Evolutionary conservation across 1,284 basidiomycete species (phyloP).

Genomic region (Boletus chippewaensis): DNA sequence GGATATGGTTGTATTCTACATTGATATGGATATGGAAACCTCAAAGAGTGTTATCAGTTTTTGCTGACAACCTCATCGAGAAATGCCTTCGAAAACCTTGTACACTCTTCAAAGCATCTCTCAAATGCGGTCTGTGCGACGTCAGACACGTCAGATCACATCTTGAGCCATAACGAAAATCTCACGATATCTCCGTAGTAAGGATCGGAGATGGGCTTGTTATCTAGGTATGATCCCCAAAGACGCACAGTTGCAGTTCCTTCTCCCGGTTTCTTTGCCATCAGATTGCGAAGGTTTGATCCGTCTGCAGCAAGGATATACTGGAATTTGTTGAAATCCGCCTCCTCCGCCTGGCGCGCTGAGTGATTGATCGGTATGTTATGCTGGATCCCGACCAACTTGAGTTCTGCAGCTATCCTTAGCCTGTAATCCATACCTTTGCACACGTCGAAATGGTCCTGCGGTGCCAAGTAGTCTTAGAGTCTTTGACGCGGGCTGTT

Average conservation of each 20-base stretch:
- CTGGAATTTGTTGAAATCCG: constrained; percentile 60
- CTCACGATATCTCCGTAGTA: constrained; percentile 67
- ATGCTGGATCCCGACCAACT: constrained; percentile 36
- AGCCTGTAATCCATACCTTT: constrained; percentile 39
- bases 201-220: constrained; percentile 60
- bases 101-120: constrained; percentile 57
- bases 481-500: not conserved
- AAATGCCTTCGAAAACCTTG: constrained; percentile 65
- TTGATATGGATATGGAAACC: constrained; percentile 1
- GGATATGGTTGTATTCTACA: constrained; percentile 9
- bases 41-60: constrained; percentile 16
- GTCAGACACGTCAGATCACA: not conserved
- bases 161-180: not conserved
- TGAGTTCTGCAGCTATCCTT: not conserved
- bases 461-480: not conserved
- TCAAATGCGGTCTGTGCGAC: constrained; percentile 44
- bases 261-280: constrained; percentile 45
- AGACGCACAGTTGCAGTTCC: constrained; percentile 55
- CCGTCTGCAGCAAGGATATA: constrained; percentile 69
- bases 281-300: constrained; percentile 54
- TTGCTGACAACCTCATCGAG: constrained; percentile 50
- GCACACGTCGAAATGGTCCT: constrained; percentile 58
- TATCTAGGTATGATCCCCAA: constrained; percentile 71
- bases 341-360: constrained; percentile 50
- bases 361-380: constrained; percentile 52